Conservation (phyloP, 2,329 filamentous ascomycete species). For the Orbilia brochopaga region DNA sequence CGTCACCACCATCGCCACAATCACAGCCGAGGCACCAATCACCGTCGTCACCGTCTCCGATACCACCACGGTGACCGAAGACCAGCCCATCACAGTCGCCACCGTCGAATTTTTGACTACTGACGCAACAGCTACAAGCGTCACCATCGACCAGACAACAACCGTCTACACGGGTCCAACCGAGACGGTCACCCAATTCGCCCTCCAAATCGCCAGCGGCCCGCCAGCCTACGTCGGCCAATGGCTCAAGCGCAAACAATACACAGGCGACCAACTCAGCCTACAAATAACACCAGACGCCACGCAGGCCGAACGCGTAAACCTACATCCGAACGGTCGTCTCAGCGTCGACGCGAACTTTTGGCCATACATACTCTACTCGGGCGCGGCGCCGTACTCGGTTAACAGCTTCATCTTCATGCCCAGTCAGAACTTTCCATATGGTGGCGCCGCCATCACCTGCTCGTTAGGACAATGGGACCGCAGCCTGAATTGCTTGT, state of each 20-base stretch:
- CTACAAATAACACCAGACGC: conserved; percentile 1
- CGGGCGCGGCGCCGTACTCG: background rate
- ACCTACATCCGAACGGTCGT: conserved; percentile 15
- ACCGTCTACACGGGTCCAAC: conserved; percentile 22
- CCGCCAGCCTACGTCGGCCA: conserved; percentile 11
- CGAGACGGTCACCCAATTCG: conserved; percentile 9
- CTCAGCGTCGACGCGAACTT: background rate
- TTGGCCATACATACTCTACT: conserved; percentile 14
- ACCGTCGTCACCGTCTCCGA: conserved; percentile 7
- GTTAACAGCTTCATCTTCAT: conserved; percentile 11
- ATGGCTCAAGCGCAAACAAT: conserved; percentile 9
- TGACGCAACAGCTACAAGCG: conserved; percentile 4
- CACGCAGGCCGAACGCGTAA: background rate
- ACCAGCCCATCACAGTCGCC: background rate
- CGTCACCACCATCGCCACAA: conserved; percentile 15
- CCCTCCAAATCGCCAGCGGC: conserved; percentile 18
- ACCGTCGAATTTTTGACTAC: conserved; percentile 6
- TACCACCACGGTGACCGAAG: conserved; percentile 2
- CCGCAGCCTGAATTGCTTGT: background rate
- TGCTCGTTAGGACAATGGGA: conserved; percentile 5
- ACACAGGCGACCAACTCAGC: background rate
- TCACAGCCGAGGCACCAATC: conserved; percentile 13
- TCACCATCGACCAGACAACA: background rate
- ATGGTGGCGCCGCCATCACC: background rate
- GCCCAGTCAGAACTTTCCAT: conserved; percentile 4